Evolutionary conservation across 2,329 filamentous ascomycete species (phyloP), one percentile per base, ranked within the genome.

Genomic region (Colletotrichum sansevieriae): DNA sequence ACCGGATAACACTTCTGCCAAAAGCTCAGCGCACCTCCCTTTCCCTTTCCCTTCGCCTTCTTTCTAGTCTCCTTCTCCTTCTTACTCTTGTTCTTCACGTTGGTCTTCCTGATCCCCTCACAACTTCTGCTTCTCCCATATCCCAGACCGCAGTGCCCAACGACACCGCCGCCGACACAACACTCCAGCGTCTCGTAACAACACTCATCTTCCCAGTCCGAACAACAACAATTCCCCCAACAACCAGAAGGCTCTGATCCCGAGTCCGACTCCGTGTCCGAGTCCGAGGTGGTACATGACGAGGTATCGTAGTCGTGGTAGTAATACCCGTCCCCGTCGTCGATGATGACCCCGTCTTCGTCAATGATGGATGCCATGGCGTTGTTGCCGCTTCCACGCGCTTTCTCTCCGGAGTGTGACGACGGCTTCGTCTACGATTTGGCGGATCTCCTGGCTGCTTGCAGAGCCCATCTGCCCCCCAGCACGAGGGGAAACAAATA

Each of bases 111-210:
- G 5, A 15, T 0, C n/a, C 25, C 29, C 1, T 10, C 29, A 13
- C 37, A 55, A 15, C 13, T 57, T 20, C 41, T 37, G 2, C 37
- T 12, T 35, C 29, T 20, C 39, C n/a, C 47, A 10, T 44, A 4
- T 35, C 25, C 49, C 29, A 52, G 12, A 2, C 13, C 49, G 7
- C 10, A 13, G 8, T 22, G 29, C 2, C 29, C 15, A 39, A 25
- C 25, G 29, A 9, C 37, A 11, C 46, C 55, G 0, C 33, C 13
- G 1, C 6, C 9, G 3, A 4, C 20, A 12, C 61, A 59, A 35
- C 39, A 68, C 55, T 39, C 65, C 22, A 56, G 15, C 13, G 18
- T 55, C 41, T 68, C 61, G 11, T 55, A 65, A 18, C 61, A 68
- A 29, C 41, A 56, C 4, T 64, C 65, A 3, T 20, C 37, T 29